Base-by-base conservation (phyloP, 2,329 filamentous ascomycete species). In the Sporothrix mexicana region DNA sequence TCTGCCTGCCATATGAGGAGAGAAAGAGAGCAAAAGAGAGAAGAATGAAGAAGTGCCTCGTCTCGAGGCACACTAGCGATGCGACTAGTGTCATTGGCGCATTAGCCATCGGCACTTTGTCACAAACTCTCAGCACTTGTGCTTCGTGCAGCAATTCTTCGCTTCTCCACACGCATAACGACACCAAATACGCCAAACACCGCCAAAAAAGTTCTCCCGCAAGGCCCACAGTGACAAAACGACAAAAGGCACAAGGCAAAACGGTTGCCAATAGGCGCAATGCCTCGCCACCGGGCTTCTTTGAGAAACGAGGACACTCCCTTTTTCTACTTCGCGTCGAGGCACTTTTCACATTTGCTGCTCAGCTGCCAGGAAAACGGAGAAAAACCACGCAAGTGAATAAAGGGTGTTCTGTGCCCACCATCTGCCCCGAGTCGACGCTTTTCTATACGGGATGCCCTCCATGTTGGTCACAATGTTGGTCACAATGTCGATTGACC, bases 321-420 rank as follows among this genome's bases (percentile, higher is more conserved):
- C 53, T 55, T 55, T 55, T 55, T 55, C 53, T 25, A 55, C 53
- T 55, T 25, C 53, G 53, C 53, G n/a, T 55, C 53, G 53, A 25
- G 53, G 53, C 20, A 55, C 20, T 23, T 55, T 55, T 25, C 10
- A 23, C n/a, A 10, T 25, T 20, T 25, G n/a, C 20, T 20, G n/a
- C 20, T 25, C 53, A 25, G 8, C 53, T 55, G 53, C n/a, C 17
- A 20, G 53, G 17, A 55, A 55, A 55, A 55, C 53, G 53, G 53
- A 20, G 53, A 55, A 55, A 55, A 55, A 20, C 53, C 53, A 55
- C 53, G 5, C 53, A 55, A 3, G 30, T 36, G 30, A 36, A 36
- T 36, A n/a, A 20, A 55, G 53, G 20, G 53, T 25, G 53, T 25
- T 20, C 53, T 51, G 15, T 51, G 49, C 15, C 49, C 49, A 6